Base-by-base conservation (phyloP, 306 rosid genomes). In the Gillenia trifoliata region DNA sequence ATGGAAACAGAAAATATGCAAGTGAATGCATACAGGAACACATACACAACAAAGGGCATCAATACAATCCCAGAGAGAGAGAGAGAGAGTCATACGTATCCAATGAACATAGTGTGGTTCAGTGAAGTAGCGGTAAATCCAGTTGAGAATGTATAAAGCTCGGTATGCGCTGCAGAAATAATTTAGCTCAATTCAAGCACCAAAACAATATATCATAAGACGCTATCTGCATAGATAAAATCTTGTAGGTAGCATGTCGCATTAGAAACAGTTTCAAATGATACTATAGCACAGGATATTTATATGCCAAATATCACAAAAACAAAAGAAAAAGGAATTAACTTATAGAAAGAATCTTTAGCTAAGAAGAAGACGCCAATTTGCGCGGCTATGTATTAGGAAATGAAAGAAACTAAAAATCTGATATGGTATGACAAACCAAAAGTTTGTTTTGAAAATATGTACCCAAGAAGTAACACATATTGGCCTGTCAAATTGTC, bases 401-500 rank as follows among this genome's bases (percentile, higher is more conserved):
- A 28, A 47, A 40, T 3, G 33, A 71, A n/a, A 33, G 23, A 45
- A 52, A 22, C 66, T 23, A 52, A 64, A 26, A 28, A 23, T 71
- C 8, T 20, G 29, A 60, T 49, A 38, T 31, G 38, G 75, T 26
- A 23, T 4, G 43, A 23, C n/a, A 20, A 23, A 38, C 52, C 12
- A 26, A 20, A 40, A 56, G 59, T 13, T 9, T 38, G 26, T 17
- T 38, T 20, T 38, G 59, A 22, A 33, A 34, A 56, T 13, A 66
- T 61, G 83, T 86, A 93, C 98, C 97, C 98, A 34, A 93, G 97
- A 54, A 91, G 96, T 78, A 93, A 79, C 60, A 93, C 85, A 54
- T 93, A 93, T 88, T 93, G 89, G 76, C 98, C 98, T 0, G 97
- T 93, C 83, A 93, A 84, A 81, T 91, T 93, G 83, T 93, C 97